Base-by-base conservation (phyloP, 805 yeast species). In the Metschnikowia shivogae region DNA sequence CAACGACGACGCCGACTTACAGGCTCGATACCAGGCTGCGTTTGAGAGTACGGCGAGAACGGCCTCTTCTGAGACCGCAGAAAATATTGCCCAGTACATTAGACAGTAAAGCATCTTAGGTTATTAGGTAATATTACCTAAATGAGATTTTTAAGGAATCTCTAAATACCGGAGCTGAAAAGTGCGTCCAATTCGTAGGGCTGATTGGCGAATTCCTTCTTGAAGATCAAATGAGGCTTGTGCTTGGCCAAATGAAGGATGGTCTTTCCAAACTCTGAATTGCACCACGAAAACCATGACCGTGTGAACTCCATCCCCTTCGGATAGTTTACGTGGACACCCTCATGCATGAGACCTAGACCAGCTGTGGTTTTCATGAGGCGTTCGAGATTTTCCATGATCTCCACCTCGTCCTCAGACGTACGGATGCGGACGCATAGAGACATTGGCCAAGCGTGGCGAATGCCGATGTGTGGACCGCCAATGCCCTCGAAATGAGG, bases 241-340 rank as follows among this genome's bases (percentile, higher is more conserved):
- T 85, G 68, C 46, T 74, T 66, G 2, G 92, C 89, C 49, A 89
- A 65, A 55, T 87, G 84, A 37, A 89, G 61, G n/a, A 89, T 82
- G 0, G 95, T 84, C 62, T 86, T 86, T 17, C 89, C 96, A 66
- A 89, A 87, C 63, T 89, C 96, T 1, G 95, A 81, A 60, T 89
- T 89, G 54, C 95, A 86, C 97, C 97, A 89, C 5, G 95, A 84
- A 68, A 89, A 89, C 97, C 97, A 89, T 2, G 93, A 78, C 48
- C 97, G 69, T 0, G 96, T 86, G 60, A 64, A 89, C n/a, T 62
- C 63, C 8, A 48, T 45, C 1, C 79, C 81, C 1, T 52, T 47
- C 2, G 68, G 68, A 5, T 74, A 65, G 53, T 82, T 73, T 8
- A 88, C 95, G 46, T 84, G 67, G 3, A 89, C 80, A 46, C 85